Evolutionary conservation across 805 yeast genomes (phyloP), one percentile per base, ranked within the genome.

Genomic region (Suhomyces sp.): DNA sequence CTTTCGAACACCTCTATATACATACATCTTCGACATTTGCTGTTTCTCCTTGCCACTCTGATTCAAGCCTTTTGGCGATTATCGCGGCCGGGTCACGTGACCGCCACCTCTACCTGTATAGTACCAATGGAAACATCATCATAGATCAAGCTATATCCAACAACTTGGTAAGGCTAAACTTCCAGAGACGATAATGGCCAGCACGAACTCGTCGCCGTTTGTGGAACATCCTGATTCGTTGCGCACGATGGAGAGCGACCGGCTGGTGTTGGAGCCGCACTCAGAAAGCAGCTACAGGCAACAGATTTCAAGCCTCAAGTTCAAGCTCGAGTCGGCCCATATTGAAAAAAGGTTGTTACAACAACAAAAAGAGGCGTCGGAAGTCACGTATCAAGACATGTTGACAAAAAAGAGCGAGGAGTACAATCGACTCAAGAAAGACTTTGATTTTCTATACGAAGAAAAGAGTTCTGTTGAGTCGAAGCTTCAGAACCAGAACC

Each of bases 1-100:
- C 12, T 12, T 19, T 4, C 41, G 21, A 20, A 9, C 10, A 7
- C 40, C 15, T 10, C 24, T 15, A 4, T 6, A 48, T 50, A 75
- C 82, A 48, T 68, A 77, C 82, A 78, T 68, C 61, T 73, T 78
- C 3, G 82, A 78, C 82, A 78, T 73, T 29, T 27, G 41, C 35
- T 37, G 21, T 37, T 15, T 37, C 41, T 37, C 35, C 17, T 31
- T 31, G 17, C 8, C 25, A 24, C 9, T 4, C 12, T 6, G 17
- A 6, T 5, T 31, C 17, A 6, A 12, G 6, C 5, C 12, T 10
- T 5, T 2, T 24, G 35, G 10, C 13, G 35, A n/a, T 12, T 17
- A 12, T 9, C 7, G 41, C 41, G 35, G 35, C 12, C 9, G 9
- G 9, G 35, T 31, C 35, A 37, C 41, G 41, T 37, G 41, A 35